Evolutionary conservation across 257 asterid genomes (phyloP).

Genomic region (Buddleja alternifolia): DNA sequence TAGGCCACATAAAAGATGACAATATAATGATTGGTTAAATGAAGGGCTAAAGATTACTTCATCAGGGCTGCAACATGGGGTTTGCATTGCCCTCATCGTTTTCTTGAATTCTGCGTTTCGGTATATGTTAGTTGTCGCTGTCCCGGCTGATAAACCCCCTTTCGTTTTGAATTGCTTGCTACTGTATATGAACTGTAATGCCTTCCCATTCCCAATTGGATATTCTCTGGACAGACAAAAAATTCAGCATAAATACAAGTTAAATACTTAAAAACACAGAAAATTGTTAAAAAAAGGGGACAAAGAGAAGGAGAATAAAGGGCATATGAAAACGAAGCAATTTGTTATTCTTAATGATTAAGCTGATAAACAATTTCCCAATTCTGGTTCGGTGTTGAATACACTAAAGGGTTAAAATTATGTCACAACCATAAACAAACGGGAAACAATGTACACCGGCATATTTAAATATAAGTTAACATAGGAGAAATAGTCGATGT

Average conservation of each 20-base stretch:
- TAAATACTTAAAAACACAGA: neutral
- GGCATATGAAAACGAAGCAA: neutral
- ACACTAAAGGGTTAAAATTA: too few species aligned
- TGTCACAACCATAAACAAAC: too few species aligned
- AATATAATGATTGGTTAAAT: slow-evolving; percentile 72
- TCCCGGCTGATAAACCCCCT: slow-evolving; percentile 85
- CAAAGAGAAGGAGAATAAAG: neutral
- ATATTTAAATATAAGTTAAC: too few species aligned
- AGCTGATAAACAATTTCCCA: neutral
- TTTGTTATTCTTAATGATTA: too few species aligned
- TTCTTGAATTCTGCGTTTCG: slow-evolving; percentile 56
- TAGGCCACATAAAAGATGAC: slow-evolving; percentile 84
- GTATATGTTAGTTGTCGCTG: slow-evolving; percentile 83
- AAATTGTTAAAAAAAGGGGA: neutral
- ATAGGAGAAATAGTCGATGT: too few species aligned
- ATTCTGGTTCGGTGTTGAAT: too few species aligned
- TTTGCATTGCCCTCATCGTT: slow-evolving; percentile 74
- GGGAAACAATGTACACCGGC: too few species aligned
- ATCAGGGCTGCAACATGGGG: slow-evolving; percentile 80
- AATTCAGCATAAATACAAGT: too few species aligned
- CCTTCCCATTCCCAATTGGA: slow-evolving; percentile 72
- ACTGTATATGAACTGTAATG: slow-evolving; percentile 78
- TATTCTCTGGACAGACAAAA: slow-evolving; percentile 58
- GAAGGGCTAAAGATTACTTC: slow-evolving; percentile 84
- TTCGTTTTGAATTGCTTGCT: slow-evolving; percentile 78